Evolutionary conservation across 2,329 filamentous ascomycete genomes (phyloP).

Genomic region (Cladophialophora carrionii): DNA sequence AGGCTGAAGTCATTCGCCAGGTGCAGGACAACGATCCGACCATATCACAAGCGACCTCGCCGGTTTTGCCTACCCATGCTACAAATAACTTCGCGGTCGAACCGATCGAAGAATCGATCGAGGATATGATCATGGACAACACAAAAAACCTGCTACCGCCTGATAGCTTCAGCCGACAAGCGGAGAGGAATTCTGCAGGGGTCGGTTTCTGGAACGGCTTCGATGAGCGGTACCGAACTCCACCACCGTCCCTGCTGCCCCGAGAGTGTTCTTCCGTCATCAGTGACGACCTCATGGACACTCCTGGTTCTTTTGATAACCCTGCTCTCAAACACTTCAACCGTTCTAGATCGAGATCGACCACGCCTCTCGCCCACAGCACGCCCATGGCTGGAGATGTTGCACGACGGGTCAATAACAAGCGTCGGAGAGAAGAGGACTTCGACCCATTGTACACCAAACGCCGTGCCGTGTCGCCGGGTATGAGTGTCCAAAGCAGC

Average conservation of each 20-base stretch:
- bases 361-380: constrained; percentile 46
- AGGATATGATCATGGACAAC: constrained; percentile 47
- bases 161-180: constrained; percentile 75
- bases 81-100: constrained; percentile 61
- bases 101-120: constrained; percentile 68
- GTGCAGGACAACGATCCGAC: constrained; percentile 83
- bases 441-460: constrained; percentile 85
- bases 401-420: constrained; percentile 75
- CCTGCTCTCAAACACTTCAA: constrained; percentile 38
- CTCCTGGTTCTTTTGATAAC: constrained; percentile 44
- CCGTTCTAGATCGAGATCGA: constrained; percentile 45
- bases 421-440: constrained; percentile 87
- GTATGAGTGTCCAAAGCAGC: constrained; percentile 87
- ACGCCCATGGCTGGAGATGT: constrained; percentile 69
- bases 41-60: constrained; percentile 37
- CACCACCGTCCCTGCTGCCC: constrained; percentile 65
- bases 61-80: constrained; percentile 41
- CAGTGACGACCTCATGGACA: constrained; percentile 45
- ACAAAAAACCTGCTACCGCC: constrained; percentile 50
- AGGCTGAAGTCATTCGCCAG: constrained; percentile 94
- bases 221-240: constrained; percentile 68
- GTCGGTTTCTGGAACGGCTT: constrained; percentile 79
- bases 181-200: constrained; percentile 70
- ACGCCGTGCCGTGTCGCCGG: constrained; percentile 85
- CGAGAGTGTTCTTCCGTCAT: constrained; percentile 56